phyloP scores from a whole-genome alignment of 169 alveolate genomes.

The Eimeria praecox region DNA sequence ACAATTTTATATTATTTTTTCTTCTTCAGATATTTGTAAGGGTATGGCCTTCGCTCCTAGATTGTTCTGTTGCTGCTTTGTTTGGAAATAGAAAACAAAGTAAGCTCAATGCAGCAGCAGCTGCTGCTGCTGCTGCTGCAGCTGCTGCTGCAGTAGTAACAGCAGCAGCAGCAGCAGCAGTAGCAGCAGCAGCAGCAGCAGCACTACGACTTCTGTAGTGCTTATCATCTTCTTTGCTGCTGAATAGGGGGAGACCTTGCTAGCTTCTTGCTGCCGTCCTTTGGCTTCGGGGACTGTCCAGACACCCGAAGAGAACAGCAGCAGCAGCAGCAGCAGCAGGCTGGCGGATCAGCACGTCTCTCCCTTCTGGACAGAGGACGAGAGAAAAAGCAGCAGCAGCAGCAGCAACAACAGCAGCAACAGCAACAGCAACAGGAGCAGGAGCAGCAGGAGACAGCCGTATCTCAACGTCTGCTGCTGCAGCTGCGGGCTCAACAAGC shows the following conservation, averaged over 20 bases:
- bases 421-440: not conserved
- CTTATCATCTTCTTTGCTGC: not conserved
- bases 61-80: not conserved
- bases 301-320: not conserved
- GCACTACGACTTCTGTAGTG: too few species aligned
- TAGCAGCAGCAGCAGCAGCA: too few species aligned
- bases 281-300: not conserved
- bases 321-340: not conserved
- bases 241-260: not conserved
- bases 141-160: too few species aligned
- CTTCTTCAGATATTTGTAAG: not conserved
- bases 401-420: too few species aligned
- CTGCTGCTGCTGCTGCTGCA: too few species aligned
- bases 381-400: too few species aligned
- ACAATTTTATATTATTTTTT: not conserved
- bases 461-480: not conserved
- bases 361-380: not conserved
- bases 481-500: conserved; percentile 15
- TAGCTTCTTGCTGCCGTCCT: not conserved
- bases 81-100: not conserved
- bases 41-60: not conserved
- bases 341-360: not conserved
- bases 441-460: not conserved
- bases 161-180: too few species aligned
- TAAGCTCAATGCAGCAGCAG: too few species aligned